Evolutionary conservation across 2,329 filamentous ascomycete genomes (phyloP).

Genomic region (Cytospora piceae): DNA sequence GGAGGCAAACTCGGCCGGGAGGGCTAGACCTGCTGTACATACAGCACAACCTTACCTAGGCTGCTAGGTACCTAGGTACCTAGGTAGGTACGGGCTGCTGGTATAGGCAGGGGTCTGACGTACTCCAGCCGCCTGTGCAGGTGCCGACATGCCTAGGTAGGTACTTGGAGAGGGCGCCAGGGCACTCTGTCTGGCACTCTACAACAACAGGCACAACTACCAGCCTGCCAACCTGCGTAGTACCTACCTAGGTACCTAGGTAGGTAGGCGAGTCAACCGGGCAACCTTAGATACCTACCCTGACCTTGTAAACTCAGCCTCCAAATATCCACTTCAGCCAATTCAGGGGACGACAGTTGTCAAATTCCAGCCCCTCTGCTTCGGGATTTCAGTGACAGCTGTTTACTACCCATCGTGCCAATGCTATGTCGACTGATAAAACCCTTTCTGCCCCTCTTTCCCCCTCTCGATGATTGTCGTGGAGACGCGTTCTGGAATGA

Average conservation of each 20-base stretch:
- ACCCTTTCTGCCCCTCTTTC: neutral
- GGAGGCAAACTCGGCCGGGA: neutral
- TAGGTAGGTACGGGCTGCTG: no score
- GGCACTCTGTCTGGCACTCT: neutral
- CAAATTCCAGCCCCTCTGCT: constrained; percentile 2
- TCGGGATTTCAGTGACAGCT: neutral
- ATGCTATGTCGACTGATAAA: neutral
- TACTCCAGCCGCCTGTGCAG: neutral
- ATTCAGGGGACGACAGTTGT: neutral
- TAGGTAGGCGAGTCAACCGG: neutral
- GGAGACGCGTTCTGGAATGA: neutral
- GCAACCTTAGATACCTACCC: neutral
- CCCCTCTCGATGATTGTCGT: constrained; percentile 1
- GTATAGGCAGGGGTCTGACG: neutral
- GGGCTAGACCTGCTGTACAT: neutral
- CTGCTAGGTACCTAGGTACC: no score
- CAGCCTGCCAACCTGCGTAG: neutral
- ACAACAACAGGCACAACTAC: no score
- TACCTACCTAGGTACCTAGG: neutral
- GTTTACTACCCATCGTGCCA: neutral
- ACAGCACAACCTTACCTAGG: no score
- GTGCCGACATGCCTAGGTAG: neutral
- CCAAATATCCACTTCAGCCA: constrained; percentile 7
- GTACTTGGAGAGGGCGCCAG: neutral
- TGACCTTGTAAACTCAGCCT: constrained; percentile 16